A percentile compares a stretch with the other conserved stretches of the same genome.
These are phyloP conservation scores for Xylaria bambusicola DNA, from an alignment of 495 filamentous ascomycete species.

Conservation along the genomic window DNA sequence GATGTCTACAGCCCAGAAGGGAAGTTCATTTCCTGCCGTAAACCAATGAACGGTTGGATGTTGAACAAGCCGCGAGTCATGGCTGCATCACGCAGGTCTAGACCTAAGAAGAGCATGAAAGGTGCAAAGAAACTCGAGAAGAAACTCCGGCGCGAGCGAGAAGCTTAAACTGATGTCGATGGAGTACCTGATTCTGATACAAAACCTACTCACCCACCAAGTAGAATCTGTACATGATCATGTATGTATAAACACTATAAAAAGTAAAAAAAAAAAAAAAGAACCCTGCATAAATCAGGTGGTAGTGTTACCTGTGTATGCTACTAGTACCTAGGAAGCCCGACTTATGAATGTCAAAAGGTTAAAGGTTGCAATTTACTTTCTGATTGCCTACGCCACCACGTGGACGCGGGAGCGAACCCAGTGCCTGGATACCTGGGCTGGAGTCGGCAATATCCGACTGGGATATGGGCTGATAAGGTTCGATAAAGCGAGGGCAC, in stretches of 20 bases:
- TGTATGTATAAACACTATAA: no score
- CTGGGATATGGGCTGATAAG: constrained; percentile 9
- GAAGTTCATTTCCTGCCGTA: constrained; percentile 66
- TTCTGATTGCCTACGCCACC: no score
- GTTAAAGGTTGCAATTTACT: no score
- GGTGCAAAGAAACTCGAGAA: constrained; percentile 56
- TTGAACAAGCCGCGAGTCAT: constrained; percentile 39
- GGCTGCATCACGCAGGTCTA: constrained; percentile 24
- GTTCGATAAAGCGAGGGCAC: constrained; percentile 11
- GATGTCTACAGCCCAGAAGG: constrained; percentile 87
- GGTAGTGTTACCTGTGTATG: no score
- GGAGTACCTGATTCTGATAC: no score
- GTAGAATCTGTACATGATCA: neutral
- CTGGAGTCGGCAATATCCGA: constrained; percentile 13
- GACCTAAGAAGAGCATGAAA: constrained; percentile 62
- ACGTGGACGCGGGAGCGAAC: no score
- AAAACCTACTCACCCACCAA: neutral
- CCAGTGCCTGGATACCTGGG: no score
- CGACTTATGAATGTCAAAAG: no score
- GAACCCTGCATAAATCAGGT: no score
- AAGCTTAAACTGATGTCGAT: neutral
- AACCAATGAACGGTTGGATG: constrained; percentile 74
- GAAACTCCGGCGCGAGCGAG: constrained; percentile 25
- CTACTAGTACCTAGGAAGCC: no score
- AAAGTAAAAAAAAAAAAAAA: no score